Percentiles rank a stretch among this genome's conserved stretches.
phyloP scores from a whole-genome alignment of 2,329 filamentous ascomycete genomes.

The Monosporascus sp. region DNA sequence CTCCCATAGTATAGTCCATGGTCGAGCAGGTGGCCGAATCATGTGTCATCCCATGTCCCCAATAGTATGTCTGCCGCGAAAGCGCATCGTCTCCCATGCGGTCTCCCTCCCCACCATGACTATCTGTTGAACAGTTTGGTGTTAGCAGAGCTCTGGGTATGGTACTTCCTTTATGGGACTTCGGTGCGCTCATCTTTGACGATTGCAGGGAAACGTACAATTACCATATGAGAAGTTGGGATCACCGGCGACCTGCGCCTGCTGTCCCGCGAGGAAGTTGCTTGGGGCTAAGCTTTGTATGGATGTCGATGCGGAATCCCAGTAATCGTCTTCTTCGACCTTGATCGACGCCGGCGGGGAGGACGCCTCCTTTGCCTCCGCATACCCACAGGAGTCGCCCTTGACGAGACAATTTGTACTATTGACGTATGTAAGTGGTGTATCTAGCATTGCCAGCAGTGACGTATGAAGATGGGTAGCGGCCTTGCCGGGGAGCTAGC shows the following conservation, averaged over 20 bases:
- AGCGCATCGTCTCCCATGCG: background rate
- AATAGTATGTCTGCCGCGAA: background rate
- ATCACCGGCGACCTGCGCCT: background rate
- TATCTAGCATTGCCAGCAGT: conserved; percentile 1
- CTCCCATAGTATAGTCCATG: background rate
- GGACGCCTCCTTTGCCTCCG: conserved; percentile 10
- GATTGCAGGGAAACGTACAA: background rate
- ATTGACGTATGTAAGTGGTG: conserved; percentile 5
- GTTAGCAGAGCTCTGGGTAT: background rate
- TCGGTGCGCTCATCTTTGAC: too few relatives aligned
- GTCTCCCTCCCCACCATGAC: background rate
- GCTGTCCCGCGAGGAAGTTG: background rate
- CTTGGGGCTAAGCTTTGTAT: background rate
- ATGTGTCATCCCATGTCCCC: background rate
- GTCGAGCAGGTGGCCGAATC: background rate
- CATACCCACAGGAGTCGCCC: conserved; percentile 18
- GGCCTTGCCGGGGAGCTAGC: background rate
- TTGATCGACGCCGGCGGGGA: background rate
- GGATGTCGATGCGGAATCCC: background rate
- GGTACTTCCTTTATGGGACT: too few relatives aligned
- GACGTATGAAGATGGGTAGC: background rate
- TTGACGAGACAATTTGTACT: conserved; percentile 21
- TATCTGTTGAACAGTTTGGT: background rate
- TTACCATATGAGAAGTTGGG: background rate
- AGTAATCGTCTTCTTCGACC: background rate